Base-by-base conservation (phyloP, 1,284 basidiomycete genomes). In the Papiliotrema terrestris region DNA sequence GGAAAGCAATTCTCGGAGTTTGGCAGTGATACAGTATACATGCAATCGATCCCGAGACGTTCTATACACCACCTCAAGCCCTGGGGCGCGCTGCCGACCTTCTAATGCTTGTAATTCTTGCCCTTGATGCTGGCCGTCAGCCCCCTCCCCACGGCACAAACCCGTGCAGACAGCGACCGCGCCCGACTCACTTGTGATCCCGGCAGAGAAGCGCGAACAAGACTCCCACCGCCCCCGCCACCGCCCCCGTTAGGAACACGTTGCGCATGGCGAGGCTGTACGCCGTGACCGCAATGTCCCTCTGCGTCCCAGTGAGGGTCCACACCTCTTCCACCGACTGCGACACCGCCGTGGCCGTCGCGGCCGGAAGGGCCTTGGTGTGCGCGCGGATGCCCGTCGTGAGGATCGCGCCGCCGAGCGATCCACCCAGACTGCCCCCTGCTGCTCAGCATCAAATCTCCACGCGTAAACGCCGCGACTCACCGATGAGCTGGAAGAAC, bases 121-220 rank as follows among this genome's bases (percentile, higher is more conserved):
- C 52, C 52, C 38, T 46, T 53, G 35, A 53, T 46, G 26, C 52
- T 53, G 35, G 4, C 20, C 29, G 19, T 37, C 20, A 29, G 22
- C 35, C 4, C 19, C 19, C 9, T 11, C 9, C 19, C 13, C 14
- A 11, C 4, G 26, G 43, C 14, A 22, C 32, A 38, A 9, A 14
- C n/a, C 26, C 13, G 22, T n/a, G 19, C 9, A 22, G n/a, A n/a
- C n/a, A n/a, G n/a, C n/a, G n/a, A n/a, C n/a, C n/a, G n/a, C n/a
- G n/a, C n/a, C 29, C 29, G 20, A 57, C 55, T 37, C 23, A 57
- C 55, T 53, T 57, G 45, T 49, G 47, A 45, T 57, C 51, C n/a
- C 50, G 29, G 41, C 44, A 47, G 19, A 57, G 52, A 22, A 57
- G 35, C 35, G 55, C 55, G 26, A 53, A 53, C 14, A 57, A n/a